Base-by-base conservation (phyloP, 139 green algal species). In the Mychonastes homosphaera region DNA sequence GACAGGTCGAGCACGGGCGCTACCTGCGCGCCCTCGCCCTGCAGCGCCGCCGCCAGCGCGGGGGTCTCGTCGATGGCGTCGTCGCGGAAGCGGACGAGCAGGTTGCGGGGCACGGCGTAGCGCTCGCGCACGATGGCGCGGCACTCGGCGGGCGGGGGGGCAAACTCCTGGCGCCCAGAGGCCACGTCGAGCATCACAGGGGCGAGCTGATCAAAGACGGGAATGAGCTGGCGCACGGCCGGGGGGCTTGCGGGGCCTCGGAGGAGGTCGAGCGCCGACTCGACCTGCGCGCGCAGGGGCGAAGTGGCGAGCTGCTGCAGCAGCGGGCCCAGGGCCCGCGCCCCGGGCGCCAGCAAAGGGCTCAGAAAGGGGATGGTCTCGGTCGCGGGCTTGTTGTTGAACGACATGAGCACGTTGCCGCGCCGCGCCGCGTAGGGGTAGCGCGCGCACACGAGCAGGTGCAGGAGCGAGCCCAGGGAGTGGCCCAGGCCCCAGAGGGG, bases 21-120 rank as follows among this genome's bases (percentile, higher is more conserved):
- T 52, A 39, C 36, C 6, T 54, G 26, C 41, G 38, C 35, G 26
- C 27, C n/a, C n/a, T n/a, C n/a, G n/a, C 46, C 49, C 56, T 87
- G 77, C 60, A 92, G 76, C 56, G 86, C 53, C 49, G 60, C 51
- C 21, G 79, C 79, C 28, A 96, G 74, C 38, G 68, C 56, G 23
- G 81, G 68, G 30, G 79, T 92, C 58, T 95, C 86, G 53, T 97
- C 90, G 8, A 96, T 87, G 29, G 57, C 70, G 74, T 97, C 90
- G 47, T 88, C 63, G 19, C 63, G 62, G 69, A 97, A 97, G 3
- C 79, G 76, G 26, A 97, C 51, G 39, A 96, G 73, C 49, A 97
- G 73, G 70, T 95, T 97, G 30, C 80, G 79, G 1, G 52, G 54
- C 5, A 95, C 75, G 6, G 58, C 45, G 54, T 89, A 89, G 66